Percentiles rank a stretch among this genome's conserved stretches.
Conservation (phyloP, 345 rosid species). For the Laguncularia racemosa region DNA sequence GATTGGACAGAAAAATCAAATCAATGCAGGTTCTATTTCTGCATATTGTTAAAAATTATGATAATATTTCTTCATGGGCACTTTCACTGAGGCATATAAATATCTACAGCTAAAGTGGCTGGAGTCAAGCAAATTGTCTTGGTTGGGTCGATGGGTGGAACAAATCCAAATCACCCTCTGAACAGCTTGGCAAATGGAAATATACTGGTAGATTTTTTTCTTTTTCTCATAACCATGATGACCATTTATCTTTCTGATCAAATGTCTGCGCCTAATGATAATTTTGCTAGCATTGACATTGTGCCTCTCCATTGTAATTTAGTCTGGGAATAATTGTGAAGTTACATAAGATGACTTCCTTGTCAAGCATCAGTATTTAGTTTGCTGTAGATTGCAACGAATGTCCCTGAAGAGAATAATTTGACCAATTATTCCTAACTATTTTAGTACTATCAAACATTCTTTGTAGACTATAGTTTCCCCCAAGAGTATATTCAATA, state of each 20-base stretch:
- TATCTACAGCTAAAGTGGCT: conserved; percentile 64
- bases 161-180: conserved; percentile 56
- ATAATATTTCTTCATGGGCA: neutral
- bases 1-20: conserved; percentile 98
- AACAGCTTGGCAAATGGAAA: conserved; percentile 92
- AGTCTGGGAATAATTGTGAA: too few relatives aligned
- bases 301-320: too few relatives aligned
- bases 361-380: too few relatives aligned
- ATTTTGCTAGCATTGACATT: neutral
- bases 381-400: too few relatives aligned
- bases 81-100: conserved; percentile 8
- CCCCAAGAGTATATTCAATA: too few relatives aligned
- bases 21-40: conserved; percentile 51
- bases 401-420: too few relatives aligned
- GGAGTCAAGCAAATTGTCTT: conserved; percentile 94
- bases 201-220: conserved; percentile 52
- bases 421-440: too few relatives aligned
- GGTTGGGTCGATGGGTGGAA: conserved; percentile 99
- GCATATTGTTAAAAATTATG: neutral
- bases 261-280: neutral
- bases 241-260: neutral
- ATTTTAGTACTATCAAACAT: too few relatives aligned
- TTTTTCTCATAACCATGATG: neutral
- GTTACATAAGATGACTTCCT: too few relatives aligned
- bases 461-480: too few relatives aligned